Conservation (phyloP, 257 asterid genomes). For the Solanum pinnatisectum region DNA sequence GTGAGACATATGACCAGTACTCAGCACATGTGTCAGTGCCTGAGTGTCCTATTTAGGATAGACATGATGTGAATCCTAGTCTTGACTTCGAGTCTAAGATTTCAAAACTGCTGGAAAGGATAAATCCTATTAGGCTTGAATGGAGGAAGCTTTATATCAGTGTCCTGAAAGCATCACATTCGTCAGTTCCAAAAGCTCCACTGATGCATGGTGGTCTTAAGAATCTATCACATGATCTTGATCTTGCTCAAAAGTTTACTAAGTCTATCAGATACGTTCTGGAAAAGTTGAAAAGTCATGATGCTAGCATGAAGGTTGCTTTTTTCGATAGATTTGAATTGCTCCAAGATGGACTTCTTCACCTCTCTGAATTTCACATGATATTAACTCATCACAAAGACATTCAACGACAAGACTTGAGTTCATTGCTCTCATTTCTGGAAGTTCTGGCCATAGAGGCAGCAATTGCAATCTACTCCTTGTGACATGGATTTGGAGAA, state of each 20-base stretch:
- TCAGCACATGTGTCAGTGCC: neutral
- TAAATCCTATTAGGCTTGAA: neutral
- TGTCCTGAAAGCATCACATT: neutral
- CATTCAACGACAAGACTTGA: neutral
- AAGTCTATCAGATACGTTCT: neutral
- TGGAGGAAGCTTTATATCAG: neutral
- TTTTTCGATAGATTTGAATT: neutral
- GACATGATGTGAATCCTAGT: neutral
- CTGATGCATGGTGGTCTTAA: neutral
- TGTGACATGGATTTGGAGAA: neutral
- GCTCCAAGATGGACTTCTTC: neutral
- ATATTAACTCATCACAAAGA: neutral
- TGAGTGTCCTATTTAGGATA: neutral
- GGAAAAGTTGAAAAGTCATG: neutral
- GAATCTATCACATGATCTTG: neutral
- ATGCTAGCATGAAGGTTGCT: neutral
- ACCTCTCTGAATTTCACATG: neutral
- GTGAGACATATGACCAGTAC: neutral
- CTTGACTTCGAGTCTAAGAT: neutral
- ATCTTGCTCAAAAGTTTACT: neutral
- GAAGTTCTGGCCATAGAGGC: neutral
- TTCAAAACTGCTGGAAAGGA: neutral
- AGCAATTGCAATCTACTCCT: neutral
- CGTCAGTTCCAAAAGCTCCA: neutral
- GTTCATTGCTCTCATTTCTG: neutral